Evolutionary conservation across 495 filamentous ascomycete species (phyloP).

Genomic region (Choiromyces venosus): DNA sequence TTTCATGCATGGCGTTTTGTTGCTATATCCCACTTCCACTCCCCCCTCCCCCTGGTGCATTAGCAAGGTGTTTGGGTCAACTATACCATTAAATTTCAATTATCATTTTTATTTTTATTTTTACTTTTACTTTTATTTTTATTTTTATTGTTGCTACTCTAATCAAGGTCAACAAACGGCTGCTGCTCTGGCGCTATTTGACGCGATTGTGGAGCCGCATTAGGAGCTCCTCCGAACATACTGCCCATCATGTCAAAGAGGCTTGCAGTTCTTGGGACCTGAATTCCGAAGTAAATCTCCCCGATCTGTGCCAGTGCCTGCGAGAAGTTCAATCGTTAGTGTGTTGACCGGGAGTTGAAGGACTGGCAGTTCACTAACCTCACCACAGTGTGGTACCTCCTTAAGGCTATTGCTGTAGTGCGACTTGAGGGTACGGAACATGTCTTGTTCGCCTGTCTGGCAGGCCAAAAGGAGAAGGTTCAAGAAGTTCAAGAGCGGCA

Average conservation of each 20-base stretch:
- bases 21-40: not conserved
- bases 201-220: slow-evolving; percentile 4
- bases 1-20: not conserved
- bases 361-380: slow-evolving; percentile 40
- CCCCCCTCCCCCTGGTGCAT: not conserved
- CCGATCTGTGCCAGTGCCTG: slow-evolving; percentile 71
- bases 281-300: slow-evolving; percentile 97
- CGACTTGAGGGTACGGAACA: slow-evolving; percentile 74
- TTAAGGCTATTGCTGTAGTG: slow-evolving; percentile 74
- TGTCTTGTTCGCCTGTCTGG: slow-evolving; percentile 68
- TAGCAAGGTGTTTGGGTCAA: not conserved
- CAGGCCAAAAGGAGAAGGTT: slow-evolving; percentile 74
- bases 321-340: not conserved
- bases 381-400: slow-evolving; percentile 73
- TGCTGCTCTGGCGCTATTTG: slow-evolving; percentile 20
- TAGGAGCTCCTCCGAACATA: slow-evolving; percentile 70
- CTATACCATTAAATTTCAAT: not conserved
- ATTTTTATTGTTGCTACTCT: slow-evolving; percentile 7
- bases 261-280: slow-evolving; percentile 78
- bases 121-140: not conserved
- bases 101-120: not conserved
- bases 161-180: slow-evolving; percentile 30
- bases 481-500: slow-evolving; percentile 91
- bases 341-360: not conserved
- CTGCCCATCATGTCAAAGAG: slow-evolving; percentile 96